Evolutionary conservation across 2,329 filamentous ascomycete species (phyloP).

Genomic region (Lithohypha guttulata): DNA sequence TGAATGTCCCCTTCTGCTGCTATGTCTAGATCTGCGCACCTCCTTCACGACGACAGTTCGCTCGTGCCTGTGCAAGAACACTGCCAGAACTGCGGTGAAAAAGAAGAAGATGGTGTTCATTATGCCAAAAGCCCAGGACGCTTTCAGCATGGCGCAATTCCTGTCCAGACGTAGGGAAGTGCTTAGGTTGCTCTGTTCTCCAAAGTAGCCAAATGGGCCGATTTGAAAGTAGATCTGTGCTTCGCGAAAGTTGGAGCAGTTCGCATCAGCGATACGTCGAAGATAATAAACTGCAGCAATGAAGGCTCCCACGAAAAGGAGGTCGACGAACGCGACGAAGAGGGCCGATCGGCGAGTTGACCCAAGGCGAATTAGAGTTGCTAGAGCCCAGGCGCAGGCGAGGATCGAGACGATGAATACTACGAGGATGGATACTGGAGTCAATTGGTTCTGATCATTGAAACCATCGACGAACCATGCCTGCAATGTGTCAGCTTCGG

Average conservation of each 20-base stretch:
- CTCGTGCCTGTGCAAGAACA: conserved; percentile 31
- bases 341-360: conserved; percentile 47
- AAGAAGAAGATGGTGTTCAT: conserved; percentile 78
- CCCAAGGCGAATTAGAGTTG: conserved; percentile 49
- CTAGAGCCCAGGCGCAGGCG: conserved; percentile 49
- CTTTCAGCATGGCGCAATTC: conserved; percentile 85
- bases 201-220: conserved; percentile 50
- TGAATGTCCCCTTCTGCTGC: conserved; percentile 23
- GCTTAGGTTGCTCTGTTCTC: conserved; percentile 32
- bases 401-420: conserved; percentile 56
- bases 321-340: conserved; percentile 52
- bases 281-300: conserved; percentile 51
- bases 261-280: conserved; percentile 45
- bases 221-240: conserved; percentile 47
- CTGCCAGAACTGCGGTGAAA: conserved; percentile 60
- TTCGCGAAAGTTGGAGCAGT: conserved; percentile 55
- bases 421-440: conserved; percentile 49
- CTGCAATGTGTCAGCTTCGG: conserved; percentile 22
- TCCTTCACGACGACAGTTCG: conserved; percentile 30
- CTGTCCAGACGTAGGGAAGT: conserved; percentile 53
- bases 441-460: conserved; percentile 46
- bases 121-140: conserved; percentile 77
- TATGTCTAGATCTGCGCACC: conserved; percentile 25
- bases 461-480: conserved; percentile 52
- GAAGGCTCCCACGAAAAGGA: conserved; percentile 53